phyloP scores from a whole-genome alignment of 345 rosid genomes.

The Balakata baccata region DNA sequence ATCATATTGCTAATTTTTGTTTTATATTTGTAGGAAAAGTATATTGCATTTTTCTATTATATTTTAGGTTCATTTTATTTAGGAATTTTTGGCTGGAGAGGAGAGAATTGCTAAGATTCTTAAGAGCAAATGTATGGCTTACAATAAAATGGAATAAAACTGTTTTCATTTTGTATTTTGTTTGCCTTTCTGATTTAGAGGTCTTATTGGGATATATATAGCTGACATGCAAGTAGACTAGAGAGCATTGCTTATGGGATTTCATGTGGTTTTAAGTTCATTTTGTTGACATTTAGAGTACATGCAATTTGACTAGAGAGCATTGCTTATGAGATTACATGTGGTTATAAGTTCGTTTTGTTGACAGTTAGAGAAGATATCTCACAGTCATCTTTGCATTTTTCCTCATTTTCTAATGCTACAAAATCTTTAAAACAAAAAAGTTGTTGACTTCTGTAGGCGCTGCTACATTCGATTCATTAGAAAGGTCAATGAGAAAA shows the following conservation, averaged over 20 bases:
- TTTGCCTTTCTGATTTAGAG: background rate
- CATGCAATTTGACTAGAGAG: background rate
- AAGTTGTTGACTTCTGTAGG: slow-evolving; percentile 49
- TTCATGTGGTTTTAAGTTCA: background rate
- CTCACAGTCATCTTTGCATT: background rate
- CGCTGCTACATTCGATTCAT: slow-evolving; percentile 92
- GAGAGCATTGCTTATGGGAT: background rate
- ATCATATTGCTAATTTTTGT: background rate
- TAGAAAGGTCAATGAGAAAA: slow-evolving; percentile 85
- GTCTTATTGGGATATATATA: background rate
- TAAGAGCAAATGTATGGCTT: background rate
- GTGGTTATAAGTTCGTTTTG: background rate
- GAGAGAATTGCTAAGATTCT: background rate
- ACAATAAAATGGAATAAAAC: background rate
- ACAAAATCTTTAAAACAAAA: background rate
- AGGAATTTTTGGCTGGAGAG: background rate
- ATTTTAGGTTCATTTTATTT: background rate
- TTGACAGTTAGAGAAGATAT: background rate
- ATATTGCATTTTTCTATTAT: background rate
- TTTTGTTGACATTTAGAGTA: background rate
- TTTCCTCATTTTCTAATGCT: background rate
- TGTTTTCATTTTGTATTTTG: background rate
- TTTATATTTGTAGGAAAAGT: background rate
- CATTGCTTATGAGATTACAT: background rate
- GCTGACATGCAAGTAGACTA: background rate